A percentile compares a stretch with the other conserved stretches of the same genome.
phyloP scores from a whole-genome alignment of 139 green algal species.

The Raphidocelis subcapitata region DNA sequence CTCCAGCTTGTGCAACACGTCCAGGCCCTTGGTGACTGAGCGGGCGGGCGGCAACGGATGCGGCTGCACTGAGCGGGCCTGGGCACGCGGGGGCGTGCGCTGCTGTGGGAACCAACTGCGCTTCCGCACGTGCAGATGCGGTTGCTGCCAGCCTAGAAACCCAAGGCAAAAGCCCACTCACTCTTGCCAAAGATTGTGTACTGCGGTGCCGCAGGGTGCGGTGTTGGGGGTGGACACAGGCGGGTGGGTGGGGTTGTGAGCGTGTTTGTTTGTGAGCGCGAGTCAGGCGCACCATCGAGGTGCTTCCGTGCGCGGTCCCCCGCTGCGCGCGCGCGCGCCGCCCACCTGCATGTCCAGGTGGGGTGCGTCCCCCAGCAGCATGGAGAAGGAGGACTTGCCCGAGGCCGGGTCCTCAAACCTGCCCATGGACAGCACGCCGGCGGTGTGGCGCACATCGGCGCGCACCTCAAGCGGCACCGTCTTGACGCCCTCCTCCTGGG shows the following conservation, averaged over 20 bases:
- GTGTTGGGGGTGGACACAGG: no score
- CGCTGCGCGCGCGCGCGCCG: no score
- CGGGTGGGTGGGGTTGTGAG: no score
- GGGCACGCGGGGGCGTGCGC: background rate
- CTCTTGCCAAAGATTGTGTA: conserved; percentile 59
- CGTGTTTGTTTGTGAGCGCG: no score
- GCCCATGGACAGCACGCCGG: conserved; percentile 82
- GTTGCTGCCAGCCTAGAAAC: background rate
- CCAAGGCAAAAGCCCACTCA: background rate
- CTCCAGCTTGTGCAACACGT: conserved; percentile 75
- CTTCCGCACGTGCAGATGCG: background rate
- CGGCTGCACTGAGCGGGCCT: background rate
- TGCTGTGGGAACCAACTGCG: background rate
- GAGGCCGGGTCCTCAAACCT: conserved; percentile 81
- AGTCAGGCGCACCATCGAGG: no score
- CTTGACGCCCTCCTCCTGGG: conserved; percentile 54
- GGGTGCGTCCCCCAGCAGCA: conserved; percentile 78
- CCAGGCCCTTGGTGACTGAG: conserved; percentile 73
- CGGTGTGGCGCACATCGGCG: conserved; percentile 56
- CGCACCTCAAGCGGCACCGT: conserved; percentile 81
- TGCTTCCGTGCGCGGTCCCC: no score
- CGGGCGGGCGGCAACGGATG: conserved; percentile 30
- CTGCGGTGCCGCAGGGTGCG: no score
- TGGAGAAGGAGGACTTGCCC: conserved; percentile 79
- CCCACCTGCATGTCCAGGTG: conserved; percentile 76